Evolutionary conservation across 768 basidiomycete species (phyloP).

Genomic region (Macrolepiota dolichaula): DNA sequence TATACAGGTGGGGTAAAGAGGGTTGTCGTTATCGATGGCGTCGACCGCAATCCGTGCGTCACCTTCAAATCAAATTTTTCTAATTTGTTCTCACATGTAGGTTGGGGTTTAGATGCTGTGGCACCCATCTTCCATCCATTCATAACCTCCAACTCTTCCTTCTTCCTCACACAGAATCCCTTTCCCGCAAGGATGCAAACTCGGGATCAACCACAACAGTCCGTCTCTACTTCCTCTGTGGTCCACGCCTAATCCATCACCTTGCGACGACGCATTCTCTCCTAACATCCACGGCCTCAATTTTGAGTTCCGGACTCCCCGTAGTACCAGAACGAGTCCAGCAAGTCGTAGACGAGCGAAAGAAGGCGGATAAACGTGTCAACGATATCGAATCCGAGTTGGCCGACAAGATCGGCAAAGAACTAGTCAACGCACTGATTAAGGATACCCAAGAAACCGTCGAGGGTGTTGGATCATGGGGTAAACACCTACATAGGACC

Average conservation of each 20-base stretch:
- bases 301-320: slow-evolving; percentile 64
- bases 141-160: slow-evolving; percentile 72
- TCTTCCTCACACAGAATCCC: slow-evolving; percentile 62
- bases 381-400: slow-evolving; percentile 69
- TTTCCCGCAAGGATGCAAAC: slow-evolving; percentile 37
- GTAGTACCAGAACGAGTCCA: slow-evolving; percentile 67
- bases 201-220: slow-evolving; percentile 54
- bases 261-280: slow-evolving; percentile 54
- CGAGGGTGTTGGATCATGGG: slow-evolving; percentile 28
- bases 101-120: slow-evolving; percentile 59
- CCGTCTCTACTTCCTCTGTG: slow-evolving; percentile 80
- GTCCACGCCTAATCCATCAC: slow-evolving; percentile 68
- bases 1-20: slow-evolving; percentile 76
- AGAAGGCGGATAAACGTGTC: slow-evolving; percentile 62
- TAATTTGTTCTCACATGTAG: background rate
- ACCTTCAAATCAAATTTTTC: background rate
- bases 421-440: slow-evolving; percentile 34
- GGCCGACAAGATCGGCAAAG: slow-evolving; percentile 43
- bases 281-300: slow-evolving; percentile 53
- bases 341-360: slow-evolving; percentile 65
- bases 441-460: slow-evolving; percentile 14
- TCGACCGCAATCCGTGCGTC: slow-evolving; percentile 77
- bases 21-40: slow-evolving; percentile 78
- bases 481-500: slow-evolving; percentile 51
- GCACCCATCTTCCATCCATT: slow-evolving; percentile 80